phyloP scores from a whole-genome alignment of 2,329 filamentous ascomycete genomes.

The Cladosporium sphaerospermum region DNA sequence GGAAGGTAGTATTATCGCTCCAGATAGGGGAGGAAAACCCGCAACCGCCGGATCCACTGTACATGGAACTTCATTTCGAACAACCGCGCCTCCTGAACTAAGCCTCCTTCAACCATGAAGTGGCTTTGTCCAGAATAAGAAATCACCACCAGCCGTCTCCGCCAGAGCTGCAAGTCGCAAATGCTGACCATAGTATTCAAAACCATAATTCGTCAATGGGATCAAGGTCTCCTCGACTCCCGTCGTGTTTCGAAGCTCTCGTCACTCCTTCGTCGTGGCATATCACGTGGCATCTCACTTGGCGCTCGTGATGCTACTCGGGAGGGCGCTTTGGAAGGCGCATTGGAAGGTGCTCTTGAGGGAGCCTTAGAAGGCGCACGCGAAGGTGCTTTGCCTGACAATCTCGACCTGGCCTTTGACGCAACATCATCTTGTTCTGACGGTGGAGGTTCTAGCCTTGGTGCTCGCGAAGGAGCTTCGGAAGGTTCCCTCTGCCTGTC shows the following conservation, averaged over 20 bases:
- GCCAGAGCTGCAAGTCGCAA: no score
- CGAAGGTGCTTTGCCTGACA: conserved; percentile 1
- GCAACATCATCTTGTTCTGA: conserved; percentile 4
- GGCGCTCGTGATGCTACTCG: background rate
- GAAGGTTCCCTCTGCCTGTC: conserved; percentile 8
- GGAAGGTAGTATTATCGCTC: no score
- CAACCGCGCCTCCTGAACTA: no score
- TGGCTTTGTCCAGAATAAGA: no score
- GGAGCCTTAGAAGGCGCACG: conserved; percentile 4
- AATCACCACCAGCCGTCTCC: no score
- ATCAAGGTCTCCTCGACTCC: background rate
- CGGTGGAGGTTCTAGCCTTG: conserved; percentile 1
- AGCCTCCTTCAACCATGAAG: no score
- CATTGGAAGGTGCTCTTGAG: background rate
- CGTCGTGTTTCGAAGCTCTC: conserved; percentile 6
- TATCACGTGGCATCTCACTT: background rate
- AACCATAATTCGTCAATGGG: no score
- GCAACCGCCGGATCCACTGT: no score
- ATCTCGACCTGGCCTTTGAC: conserved; percentile 2
- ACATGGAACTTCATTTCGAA: no score
- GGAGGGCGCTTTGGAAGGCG: background rate
- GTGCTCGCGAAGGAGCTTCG: conserved; percentile 6
- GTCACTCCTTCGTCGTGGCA: conserved; percentile 1
- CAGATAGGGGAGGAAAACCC: no score
- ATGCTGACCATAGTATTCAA: no score